Evolutionary conservation across 1,139 yeast genomes (phyloP), one percentile per base, ranked within the genome.

Genomic region (Geotrichum fermentans): DNA sequence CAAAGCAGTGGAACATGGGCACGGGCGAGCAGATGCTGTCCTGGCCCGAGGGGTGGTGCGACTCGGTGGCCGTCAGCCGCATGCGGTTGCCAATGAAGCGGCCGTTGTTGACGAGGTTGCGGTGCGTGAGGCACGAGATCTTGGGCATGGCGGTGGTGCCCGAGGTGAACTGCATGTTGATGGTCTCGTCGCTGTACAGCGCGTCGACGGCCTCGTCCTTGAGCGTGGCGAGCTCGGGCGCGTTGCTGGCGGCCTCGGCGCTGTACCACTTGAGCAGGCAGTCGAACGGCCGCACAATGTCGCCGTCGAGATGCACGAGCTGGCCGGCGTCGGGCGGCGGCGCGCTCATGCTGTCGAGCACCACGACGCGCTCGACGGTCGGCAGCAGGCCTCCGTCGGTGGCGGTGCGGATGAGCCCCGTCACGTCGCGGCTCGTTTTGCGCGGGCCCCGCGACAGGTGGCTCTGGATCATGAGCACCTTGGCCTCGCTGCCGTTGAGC

Each of bases 1-100:
- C 69, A 49, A 65, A 65, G 51, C 68, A 64, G 50, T 65, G 68
- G 51, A 63, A 65, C 66, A 65, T 60, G 26, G 68, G 68, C 11
- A 65, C 68, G 1, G 68, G 66, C n/a, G 60, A 53, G 51, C 67
- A 63, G 33, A 65, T 36, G 21, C 56, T 57, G 51, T 65, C 68
- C 40, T 61, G 65, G 10, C 59, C 58, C 8, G 61, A 49, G n/a
- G 64, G 64, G 38, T 61, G 62, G 28, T 43, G 34, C 2, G 60
- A 51, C 5, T 54, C 18, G 2, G 59, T 51, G 7, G 64, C 59
- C 1, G 57, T 51, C 21, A 65, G 56, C 7, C 61, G 62, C 62
- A 65, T 58, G 11, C 65, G 58, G 29, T 49, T 32, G 30, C 64
- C 68, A 42, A 62, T 60, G 34, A 62, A 53, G 11, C 41, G 33